Conservation (phyloP, 805 yeast species). For the Lipomyces kockii region DNA sequence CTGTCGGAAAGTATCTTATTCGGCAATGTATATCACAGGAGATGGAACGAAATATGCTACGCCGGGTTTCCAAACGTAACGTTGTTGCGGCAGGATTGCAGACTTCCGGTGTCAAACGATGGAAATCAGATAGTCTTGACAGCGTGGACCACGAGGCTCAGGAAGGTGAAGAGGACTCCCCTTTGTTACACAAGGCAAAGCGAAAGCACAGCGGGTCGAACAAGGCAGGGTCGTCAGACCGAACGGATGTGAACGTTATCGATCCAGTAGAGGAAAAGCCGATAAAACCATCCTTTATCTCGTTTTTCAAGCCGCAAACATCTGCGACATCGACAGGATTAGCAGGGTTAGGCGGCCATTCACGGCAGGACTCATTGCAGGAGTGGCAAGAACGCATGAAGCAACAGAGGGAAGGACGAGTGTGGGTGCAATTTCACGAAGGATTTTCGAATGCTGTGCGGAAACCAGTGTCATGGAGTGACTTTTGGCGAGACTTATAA, state of each 20-base stretch:
- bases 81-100: slow-evolving; percentile 3
- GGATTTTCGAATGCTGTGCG: slow-evolving; percentile 89
- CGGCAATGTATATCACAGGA: slow-evolving; percentile 27
- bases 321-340: neutral
- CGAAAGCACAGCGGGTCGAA: neutral
- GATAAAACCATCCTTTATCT: neutral
- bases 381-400: slow-evolving; percentile 9
- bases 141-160: neutral
- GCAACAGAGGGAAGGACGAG: slow-evolving; percentile 39
- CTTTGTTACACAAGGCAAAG: neutral
- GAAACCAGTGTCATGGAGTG: slow-evolving; percentile 74
- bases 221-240: neutral
- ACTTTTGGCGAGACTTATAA: slow-evolving; percentile 54
- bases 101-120: neutral
- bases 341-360: slow-evolving; percentile 5
- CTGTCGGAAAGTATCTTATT: slow-evolving; percentile 21
- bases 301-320: slow-evolving; percentile 7
- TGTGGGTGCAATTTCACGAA: slow-evolving; percentile 86
- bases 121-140: neutral
- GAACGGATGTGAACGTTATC: neutral
- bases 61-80: neutral
- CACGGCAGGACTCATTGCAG: slow-evolving; percentile 18
- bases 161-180: neutral
- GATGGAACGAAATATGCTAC: slow-evolving; percentile 6
- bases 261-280: neutral